Percentiles rank a stretch among this genome's conserved stretches.
These are phyloP conservation scores for Galerina marginata DNA, from an alignment of 768 basidiomycete genomes.

Conservation along the genomic window DNA sequence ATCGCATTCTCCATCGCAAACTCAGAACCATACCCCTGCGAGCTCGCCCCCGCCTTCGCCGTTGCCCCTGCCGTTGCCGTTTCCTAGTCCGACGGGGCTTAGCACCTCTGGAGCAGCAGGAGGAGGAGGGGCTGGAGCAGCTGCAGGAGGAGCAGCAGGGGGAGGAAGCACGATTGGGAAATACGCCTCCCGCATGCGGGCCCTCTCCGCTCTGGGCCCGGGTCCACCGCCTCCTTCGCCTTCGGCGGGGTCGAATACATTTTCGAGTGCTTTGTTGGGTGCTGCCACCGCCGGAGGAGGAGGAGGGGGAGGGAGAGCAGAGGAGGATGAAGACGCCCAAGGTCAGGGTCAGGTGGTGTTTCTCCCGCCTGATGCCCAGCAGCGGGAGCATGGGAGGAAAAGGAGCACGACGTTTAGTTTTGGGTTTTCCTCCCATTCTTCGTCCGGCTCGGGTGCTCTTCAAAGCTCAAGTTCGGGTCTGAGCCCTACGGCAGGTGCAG, in stretches of 20 bases:
- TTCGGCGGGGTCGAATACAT: background rate
- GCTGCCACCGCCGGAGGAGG: slow-evolving; percentile 1
- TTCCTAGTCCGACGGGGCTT: slow-evolving; percentile 16
- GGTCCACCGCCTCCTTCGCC: slow-evolving; percentile 9
- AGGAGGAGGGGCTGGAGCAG: too few species aligned
- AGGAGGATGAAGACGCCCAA: too few species aligned
- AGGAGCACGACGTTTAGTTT: slow-evolving; percentile 20
- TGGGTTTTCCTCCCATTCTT: too few species aligned
- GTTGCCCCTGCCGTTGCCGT: slow-evolving; percentile 29
- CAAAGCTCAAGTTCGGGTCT: background rate
- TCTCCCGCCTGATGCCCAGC: background rate
- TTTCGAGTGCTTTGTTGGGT: background rate
- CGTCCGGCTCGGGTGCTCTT: background rate
- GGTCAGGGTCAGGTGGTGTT: too few species aligned
- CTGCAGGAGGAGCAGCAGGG: too few species aligned
- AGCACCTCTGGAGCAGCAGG: too few species aligned
- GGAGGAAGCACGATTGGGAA: background rate
- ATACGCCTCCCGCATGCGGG: slow-evolving; percentile 27
- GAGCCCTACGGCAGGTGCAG: too few species aligned
- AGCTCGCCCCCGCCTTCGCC: too few species aligned
- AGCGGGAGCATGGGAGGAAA: slow-evolving; percentile 6
- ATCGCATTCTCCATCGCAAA: too few species aligned
- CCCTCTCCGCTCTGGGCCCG: slow-evolving; percentile 26
- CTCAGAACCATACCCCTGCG: too few species aligned
- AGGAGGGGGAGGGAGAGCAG: too few species aligned